Conservation (phyloP, 1,139 yeast genomes). For the Candida sojae region DNA sequence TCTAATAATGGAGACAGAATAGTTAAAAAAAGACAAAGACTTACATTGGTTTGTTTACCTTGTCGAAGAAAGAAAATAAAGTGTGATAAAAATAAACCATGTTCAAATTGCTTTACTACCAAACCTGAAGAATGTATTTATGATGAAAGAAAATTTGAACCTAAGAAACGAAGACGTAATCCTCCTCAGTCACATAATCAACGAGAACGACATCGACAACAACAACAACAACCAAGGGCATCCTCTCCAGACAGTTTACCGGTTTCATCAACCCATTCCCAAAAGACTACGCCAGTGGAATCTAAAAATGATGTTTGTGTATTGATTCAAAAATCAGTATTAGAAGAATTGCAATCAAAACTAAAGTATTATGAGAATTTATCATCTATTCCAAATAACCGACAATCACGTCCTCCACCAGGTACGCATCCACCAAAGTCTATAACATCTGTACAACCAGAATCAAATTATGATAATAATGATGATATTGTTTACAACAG, state of each 20-base stretch:
- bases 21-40: slow-evolving; percentile 33
- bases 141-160: slow-evolving; percentile 11
- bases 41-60: slow-evolving; percentile 38
- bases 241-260: background rate
- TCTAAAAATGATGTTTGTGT: slow-evolving; percentile 14
- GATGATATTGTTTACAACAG: slow-evolving; percentile 12
- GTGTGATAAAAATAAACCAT: slow-evolving; percentile 44
- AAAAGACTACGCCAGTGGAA: background rate
- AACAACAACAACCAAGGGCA: background rate
- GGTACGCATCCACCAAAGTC: background rate
- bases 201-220: background rate
- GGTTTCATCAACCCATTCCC: background rate
- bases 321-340: slow-evolving; percentile 14
- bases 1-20: background rate
- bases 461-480: background rate
- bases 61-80: slow-evolving; percentile 44
- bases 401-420: background rate
- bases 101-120: slow-evolving; percentile 41
- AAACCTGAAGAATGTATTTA: slow-evolving; percentile 12
- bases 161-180: slow-evolving; percentile 1
- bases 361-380: slow-evolving; percentile 13
- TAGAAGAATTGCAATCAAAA: slow-evolving; percentile 15
- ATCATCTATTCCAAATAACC: background rate
- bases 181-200: background rate
- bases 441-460: background rate